Evolutionary conservation across 495 filamentous ascomycete species (phyloP), one percentile per base, ranked within the genome.

Genomic region (Talaromyces adpressus): DNA sequence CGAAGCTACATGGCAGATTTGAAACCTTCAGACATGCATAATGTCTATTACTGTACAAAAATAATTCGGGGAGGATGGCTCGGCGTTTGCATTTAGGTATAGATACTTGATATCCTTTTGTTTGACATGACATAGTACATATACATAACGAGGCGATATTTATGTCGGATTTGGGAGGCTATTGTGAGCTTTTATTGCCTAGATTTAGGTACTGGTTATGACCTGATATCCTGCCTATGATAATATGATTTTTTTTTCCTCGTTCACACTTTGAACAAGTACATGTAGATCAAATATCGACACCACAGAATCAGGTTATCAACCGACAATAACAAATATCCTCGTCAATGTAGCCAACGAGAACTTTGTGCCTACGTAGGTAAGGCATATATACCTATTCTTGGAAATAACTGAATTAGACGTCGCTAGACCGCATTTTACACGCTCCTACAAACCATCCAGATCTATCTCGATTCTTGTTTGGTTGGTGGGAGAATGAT

Each of bases 191-290:
- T 36, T 41, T 30, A 30, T 41, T 16, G 14, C 36, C 49, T 53
- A 25, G 7, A 61, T 69, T 57, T 62, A 49, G 54, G 32, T 63
- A 64, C 60, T 60, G 34, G 60, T 41, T 29, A 29, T 39, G 49
- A 51, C 7, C 47, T n/a, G n/a, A 22, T 22, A 45, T 45, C 14
- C 39, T 6, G 39, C n/a, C 39, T 18, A 45, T 18, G 39, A 45
- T 45, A 45, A 16, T 16, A 45, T 45, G 39, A 45, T 18, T n/a
- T 45, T n/a, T 45, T 1, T 30, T 30, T 29, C 4, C 5, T 29
- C 29, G 6, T 29, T 6, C 7, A 30, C 29, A 30, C 6, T 30
- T 29, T 29, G 29, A 29, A 29, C 29, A 29, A 29, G 25, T 29
- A 29, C 29, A 29, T 5, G 3, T 29, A 29, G 29, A 3, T 29